A percentile compares a stretch with the other conserved stretches of the same genome.
phyloP scores from a whole-genome alignment of 192 early-diverging fungal species.

The Gaertneriomyces semiglobifer region DNA sequence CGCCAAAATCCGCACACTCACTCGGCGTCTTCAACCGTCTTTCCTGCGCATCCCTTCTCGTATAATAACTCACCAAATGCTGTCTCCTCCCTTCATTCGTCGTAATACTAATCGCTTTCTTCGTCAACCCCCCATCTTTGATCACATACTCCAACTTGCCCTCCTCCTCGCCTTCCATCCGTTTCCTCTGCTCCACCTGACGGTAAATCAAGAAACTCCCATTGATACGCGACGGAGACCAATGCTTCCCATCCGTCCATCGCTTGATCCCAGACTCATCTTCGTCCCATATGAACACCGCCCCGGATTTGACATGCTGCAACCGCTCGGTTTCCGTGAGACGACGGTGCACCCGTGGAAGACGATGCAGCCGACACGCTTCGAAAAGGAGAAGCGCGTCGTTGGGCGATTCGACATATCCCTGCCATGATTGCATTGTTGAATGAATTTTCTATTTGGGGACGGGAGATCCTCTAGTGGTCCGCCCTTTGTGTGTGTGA shows the following conservation, averaged over 20 bases:
- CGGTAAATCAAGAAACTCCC: constrained; percentile 88
- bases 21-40: constrained; percentile 67
- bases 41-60: constrained; percentile 70
- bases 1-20: constrained; percentile 58
- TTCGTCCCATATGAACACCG: constrained; percentile 90
- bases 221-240: constrained; percentile 81
- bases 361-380: constrained; percentile 73
- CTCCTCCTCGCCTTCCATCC: constrained; percentile 26
- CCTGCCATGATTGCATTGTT: constrained; percentile 64
- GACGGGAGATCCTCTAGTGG: no score
- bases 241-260: constrained; percentile 89
- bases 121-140: constrained; percentile 79
- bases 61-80: constrained; percentile 88
- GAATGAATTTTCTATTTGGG: background rate
- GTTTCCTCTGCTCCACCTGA: constrained; percentile 69
- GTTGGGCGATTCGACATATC: constrained; percentile 79
- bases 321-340: constrained; percentile 76
- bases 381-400: constrained; percentile 88
- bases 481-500: no score
- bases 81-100: constrained; percentile 75
- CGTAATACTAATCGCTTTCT: constrained; percentile 84
- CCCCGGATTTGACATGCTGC: constrained; percentile 73
- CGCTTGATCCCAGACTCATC: constrained; percentile 85
- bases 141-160: constrained; percentile 44
- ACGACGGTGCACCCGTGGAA: constrained; percentile 74